phyloP scores from a whole-genome alignment of 176 grass and related monocot genomes.

The Juncus inflexus region DNA sequence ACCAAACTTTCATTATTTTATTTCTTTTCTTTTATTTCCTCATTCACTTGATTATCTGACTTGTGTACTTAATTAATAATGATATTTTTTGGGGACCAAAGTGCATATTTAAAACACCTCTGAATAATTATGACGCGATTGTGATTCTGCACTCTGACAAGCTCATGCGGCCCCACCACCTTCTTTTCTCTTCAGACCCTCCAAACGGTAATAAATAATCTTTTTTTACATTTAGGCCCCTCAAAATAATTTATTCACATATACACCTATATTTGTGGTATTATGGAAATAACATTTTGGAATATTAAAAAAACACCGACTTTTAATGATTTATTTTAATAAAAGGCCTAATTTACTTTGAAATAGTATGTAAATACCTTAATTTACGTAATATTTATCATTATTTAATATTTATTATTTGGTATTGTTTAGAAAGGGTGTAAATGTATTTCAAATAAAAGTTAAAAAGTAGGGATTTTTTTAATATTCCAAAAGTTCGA shows the following conservation, averaged over 20 bases:
- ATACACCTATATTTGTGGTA: neutral
- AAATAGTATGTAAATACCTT: conserved; percentile 6
- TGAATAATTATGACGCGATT: conserved; percentile 94
- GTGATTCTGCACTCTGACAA: conserved; percentile 71
- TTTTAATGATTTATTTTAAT: neutral
- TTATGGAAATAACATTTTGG: conserved; percentile 1
- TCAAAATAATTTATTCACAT: neutral
- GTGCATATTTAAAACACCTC: conserved; percentile 50
- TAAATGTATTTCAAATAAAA: too few species aligned
- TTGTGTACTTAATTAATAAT: neutral
- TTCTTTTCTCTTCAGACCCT: conserved; percentile 64
- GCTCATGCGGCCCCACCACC: conserved; percentile 56
- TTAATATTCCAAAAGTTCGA: too few species aligned
- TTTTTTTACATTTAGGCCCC: conserved; percentile 16
- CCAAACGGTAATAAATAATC: conserved; percentile 37
- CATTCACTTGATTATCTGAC: neutral
- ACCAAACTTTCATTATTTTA: neutral
- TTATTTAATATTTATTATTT: too few species aligned
- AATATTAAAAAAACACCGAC: neutral
- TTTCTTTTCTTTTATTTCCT: neutral
- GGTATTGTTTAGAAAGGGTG: too few species aligned
- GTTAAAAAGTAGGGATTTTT: too few species aligned
- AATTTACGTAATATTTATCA: conserved; percentile 17
- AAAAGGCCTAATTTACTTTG: conserved; percentile 10
- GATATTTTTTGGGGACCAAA: conserved; percentile 13